Evolutionary conservation across 106 monocot species (phyloP).

Genomic region (Gastrodia elata): DNA sequence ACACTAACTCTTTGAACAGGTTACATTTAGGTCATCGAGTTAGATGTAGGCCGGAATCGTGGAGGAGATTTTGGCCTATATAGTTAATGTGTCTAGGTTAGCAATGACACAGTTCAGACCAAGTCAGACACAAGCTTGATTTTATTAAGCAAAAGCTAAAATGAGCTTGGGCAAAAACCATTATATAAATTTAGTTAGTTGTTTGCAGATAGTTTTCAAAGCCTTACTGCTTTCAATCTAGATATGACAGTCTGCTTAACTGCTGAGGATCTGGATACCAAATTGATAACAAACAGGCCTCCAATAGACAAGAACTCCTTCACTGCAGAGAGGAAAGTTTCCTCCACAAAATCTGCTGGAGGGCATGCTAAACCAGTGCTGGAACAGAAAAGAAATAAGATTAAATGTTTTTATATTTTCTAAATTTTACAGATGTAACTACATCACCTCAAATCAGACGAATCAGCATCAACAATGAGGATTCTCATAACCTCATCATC

Average conservation of each 20-base stretch:
- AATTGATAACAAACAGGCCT: slow-evolving; percentile 74
- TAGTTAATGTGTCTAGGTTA: too few species aligned
- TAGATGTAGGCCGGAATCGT: too few species aligned
- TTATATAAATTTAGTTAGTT: too few species aligned
- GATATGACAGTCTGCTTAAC: slow-evolving; percentile 54
- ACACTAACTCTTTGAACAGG: too few species aligned
- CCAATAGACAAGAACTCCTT: slow-evolving; percentile 53
- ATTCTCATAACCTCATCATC: slow-evolving; percentile 30
- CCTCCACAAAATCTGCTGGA: slow-evolving; percentile 67
- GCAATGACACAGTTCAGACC: too few species aligned
- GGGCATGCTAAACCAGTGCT: slow-evolving; percentile 88
- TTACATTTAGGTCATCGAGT: too few species aligned
- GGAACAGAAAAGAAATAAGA: slow-evolving; percentile 2
- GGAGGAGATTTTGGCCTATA: too few species aligned
- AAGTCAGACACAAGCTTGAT: too few species aligned
- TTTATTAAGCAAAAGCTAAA: too few species aligned
- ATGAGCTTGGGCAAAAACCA: too few species aligned
- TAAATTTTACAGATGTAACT: not conserved
- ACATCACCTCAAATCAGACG: slow-evolving; percentile 70
- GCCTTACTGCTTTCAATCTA: slow-evolving; percentile 59
- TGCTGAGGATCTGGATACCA: slow-evolving; percentile 70
- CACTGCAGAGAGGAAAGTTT: slow-evolving; percentile 54
- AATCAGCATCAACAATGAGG: slow-evolving; percentile 87
- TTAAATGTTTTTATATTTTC: not conserved
- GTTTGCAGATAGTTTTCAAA: too few species aligned